Percentiles rank a stretch among this genome's conserved stretches.
Evolutionary conservation across 306 rosid species (phyloP).

Genomic region (Dicorynia guianensis): DNA sequence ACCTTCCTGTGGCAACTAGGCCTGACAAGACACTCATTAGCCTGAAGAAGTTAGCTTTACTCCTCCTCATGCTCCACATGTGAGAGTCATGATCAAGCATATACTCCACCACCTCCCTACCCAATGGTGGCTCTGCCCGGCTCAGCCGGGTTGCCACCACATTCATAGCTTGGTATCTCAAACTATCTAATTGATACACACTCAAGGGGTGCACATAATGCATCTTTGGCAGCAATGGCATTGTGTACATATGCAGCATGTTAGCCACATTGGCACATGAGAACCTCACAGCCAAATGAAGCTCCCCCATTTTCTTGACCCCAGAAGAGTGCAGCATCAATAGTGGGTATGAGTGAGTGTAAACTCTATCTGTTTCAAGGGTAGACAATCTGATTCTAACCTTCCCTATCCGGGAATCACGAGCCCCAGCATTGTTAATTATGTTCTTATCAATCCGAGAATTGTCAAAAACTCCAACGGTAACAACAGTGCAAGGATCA

Average conservation of each 20-base stretch:
- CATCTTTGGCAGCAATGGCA: conserved; percentile 69
- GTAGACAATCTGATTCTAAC: conserved; percentile 67
- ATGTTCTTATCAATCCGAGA: conserved; percentile 53
- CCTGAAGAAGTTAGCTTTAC: conserved; percentile 67
- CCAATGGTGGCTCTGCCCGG: conserved; percentile 61
- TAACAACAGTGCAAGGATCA: conserved; percentile 70
- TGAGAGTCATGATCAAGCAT: conserved; percentile 70
- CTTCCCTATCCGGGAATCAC: conserved; percentile 64
- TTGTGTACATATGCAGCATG: conserved; percentile 58
- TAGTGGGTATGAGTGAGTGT: conserved; percentile 69
- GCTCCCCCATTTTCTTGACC: conserved; percentile 74
- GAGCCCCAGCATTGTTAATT: conserved; percentile 23
- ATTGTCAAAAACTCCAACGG: conserved; percentile 68
- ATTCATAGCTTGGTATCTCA: conserved; percentile 65
- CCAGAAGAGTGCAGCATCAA: conserved; percentile 63
- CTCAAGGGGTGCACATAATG: conserved; percentile 60
- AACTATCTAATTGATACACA: conserved; percentile 57
- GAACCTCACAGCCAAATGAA: conserved; percentile 66
- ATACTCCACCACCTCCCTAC: conserved; percentile 67
- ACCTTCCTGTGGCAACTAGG: conserved; percentile 47
- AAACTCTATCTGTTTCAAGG: conserved; percentile 61
- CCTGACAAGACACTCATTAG: conserved; percentile 62
- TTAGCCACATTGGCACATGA: conserved; percentile 61
- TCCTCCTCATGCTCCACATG: conserved; percentile 67
- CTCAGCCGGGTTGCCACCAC: conserved; percentile 58